Percentiles rank a stretch among this genome's conserved stretches.
Conservation (phyloP, 805 yeast species). For the Barnettozyma californica region DNA sequence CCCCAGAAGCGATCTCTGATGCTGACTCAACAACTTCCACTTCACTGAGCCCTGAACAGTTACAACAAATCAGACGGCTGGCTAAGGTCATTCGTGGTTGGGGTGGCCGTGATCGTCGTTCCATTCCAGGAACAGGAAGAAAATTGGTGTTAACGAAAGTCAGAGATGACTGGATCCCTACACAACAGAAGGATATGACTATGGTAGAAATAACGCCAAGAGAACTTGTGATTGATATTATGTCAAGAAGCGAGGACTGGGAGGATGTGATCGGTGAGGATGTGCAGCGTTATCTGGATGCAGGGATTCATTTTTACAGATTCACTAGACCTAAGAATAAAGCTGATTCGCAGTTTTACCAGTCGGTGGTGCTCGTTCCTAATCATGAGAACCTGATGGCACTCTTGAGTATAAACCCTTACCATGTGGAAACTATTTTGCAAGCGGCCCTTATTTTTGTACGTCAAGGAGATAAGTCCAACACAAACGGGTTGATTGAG, state of each 20-base stretch:
- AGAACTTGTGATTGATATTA: constrained; percentile 35
- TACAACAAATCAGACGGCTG: constrained; percentile 52
- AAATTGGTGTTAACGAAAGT: constrained; percentile 65
- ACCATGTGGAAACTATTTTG: constrained; percentile 71
- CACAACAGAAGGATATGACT: constrained; percentile 50
- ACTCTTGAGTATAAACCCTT: constrained; percentile 54
- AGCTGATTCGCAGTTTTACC: constrained; percentile 44
- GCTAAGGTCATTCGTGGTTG: constrained; percentile 63
- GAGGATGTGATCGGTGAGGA: constrained; percentile 42
- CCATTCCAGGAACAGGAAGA: constrained; percentile 69
- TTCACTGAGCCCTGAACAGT: constrained; percentile 61
- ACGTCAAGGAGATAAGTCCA: constrained; percentile 68
- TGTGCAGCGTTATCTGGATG: constrained; percentile 30
- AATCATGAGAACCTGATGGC: constrained; percentile 70
- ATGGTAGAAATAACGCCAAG: constrained; percentile 48
- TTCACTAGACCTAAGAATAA: constrained; percentile 36
- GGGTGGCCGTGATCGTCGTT: constrained; percentile 74
- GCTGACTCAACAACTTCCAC: constrained; percentile 72
- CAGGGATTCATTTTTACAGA: constrained; percentile 52
- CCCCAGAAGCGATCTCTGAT: constrained; percentile 59
- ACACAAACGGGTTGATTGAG: constrained; percentile 70
- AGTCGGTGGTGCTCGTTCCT: constrained; percentile 65
- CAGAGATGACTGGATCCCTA: constrained; percentile 78
- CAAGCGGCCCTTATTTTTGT: constrained; percentile 71
- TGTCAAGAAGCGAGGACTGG: constrained; percentile 37